Percentiles rank a stretch among this genome's conserved stretches.
Evolutionary conservation across 352 stramenopile genomes (phyloP).

Genomic region (Globisporangium yorkense): DNA sequence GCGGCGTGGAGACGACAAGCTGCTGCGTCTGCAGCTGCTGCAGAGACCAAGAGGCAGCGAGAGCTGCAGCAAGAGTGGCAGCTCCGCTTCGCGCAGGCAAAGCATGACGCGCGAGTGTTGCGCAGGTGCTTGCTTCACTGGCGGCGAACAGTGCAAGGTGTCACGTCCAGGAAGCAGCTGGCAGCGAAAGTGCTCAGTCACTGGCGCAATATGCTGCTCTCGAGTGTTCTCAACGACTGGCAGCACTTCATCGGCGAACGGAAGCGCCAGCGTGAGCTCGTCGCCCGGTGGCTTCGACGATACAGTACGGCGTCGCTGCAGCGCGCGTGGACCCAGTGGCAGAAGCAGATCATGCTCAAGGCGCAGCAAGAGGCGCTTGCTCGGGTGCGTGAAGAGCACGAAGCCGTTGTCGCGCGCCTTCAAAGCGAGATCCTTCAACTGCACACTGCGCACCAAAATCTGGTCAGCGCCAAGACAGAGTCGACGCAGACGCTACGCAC

Average conservation of each 20-base stretch:
- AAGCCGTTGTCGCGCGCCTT: background rate
- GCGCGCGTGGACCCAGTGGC: slow-evolving; percentile 10
- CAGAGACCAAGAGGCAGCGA: slow-evolving; percentile 12
- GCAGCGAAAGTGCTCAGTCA: slow-evolving; percentile 18
- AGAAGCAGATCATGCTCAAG: slow-evolving; percentile 1
- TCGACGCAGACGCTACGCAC: background rate
- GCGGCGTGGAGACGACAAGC: slow-evolving; percentile 14
- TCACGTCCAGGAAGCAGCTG: slow-evolving; percentile 1
- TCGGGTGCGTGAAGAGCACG: background rate
- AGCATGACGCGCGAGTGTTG: slow-evolving; percentile 18
- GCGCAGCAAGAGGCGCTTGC: slow-evolving; percentile 2
- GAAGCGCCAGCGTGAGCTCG: slow-evolving; percentile 20
- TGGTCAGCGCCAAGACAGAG: background rate
- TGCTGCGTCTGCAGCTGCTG: slow-evolving; percentile 5
- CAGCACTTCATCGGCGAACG: slow-evolving; percentile 11
- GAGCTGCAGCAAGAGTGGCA: slow-evolving; percentile 25
- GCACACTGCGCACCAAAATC: background rate
- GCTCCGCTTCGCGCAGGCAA: slow-evolving; percentile 15
- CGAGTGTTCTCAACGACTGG: slow-evolving; percentile 19
- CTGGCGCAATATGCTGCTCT: slow-evolving; percentile 17
- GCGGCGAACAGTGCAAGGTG: slow-evolving; percentile 10
- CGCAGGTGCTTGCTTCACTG: slow-evolving; percentile 22
- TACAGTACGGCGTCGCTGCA: background rate
- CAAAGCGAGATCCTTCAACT: slow-evolving; percentile 4
- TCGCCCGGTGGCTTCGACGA: slow-evolving; percentile 15